Conservation (phyloP, 2,329 filamentous ascomycete species). For the Phaeomoniella chlamydospora region DNA sequence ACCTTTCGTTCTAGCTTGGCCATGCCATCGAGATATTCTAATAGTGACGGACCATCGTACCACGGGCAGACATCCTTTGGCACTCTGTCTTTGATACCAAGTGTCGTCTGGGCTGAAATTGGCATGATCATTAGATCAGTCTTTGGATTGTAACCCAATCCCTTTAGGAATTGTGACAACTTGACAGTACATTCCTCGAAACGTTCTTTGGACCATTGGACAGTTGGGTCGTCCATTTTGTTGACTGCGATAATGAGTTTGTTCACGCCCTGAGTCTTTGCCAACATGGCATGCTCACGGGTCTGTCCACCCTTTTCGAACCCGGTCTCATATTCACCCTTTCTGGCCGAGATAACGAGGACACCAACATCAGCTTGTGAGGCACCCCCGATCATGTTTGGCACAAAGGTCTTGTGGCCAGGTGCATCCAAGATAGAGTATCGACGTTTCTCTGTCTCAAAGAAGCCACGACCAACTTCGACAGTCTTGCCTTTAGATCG, state of each 20-base stretch:
- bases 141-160: conserved; percentile 86
- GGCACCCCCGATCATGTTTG: conserved; percentile 84
- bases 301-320: conserved; percentile 93
- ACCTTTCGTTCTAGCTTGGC: conserved; percentile 85
- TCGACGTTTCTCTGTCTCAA: conserved; percentile 89
- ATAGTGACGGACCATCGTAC: conserved; percentile 78
- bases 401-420: conserved; percentile 95
- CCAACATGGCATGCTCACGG: conserved; percentile 91
- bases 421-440: conserved; percentile 97
- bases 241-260: conserved; percentile 91
- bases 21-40: conserved; percentile 94
- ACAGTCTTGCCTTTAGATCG: conserved; percentile 94
- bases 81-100: conserved; percentile 80
- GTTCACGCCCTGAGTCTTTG: conserved; percentile 96
- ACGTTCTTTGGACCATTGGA: conserved; percentile 86
- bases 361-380: conserved; percentile 50
- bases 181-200: conserved; percentile 91
- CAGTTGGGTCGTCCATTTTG: conserved; percentile 98
- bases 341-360: conserved; percentile 87
- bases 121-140: conserved; percentile 92
- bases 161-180: conserved; percentile 75
- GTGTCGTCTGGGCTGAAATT: conserved; percentile 73
- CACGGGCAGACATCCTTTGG: conserved; percentile 63
- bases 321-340: conserved; percentile 97
- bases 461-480: conserved; percentile 88